phyloP scores from a whole-genome alignment of 768 basidiomycete genomes.

The Boletus rubroflammeus region DNA sequence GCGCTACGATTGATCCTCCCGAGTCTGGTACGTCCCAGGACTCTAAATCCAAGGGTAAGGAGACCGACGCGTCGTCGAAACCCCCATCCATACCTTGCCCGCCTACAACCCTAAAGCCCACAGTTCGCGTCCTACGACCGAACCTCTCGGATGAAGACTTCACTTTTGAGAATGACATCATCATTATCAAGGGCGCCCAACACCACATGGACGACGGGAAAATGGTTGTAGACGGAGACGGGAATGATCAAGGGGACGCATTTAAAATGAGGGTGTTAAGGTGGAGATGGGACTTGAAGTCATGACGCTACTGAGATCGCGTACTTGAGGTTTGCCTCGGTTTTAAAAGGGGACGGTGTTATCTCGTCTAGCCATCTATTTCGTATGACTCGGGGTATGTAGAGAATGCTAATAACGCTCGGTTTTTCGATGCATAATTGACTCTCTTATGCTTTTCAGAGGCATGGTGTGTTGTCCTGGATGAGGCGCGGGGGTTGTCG shows the following conservation, averaged over 20 bases:
- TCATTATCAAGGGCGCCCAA: constrained; percentile 13
- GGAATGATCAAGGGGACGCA: not conserved
- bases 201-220: constrained; percentile 1
- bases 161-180: constrained; percentile 17
- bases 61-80: not conserved
- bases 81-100: not conserved
- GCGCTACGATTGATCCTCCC: constrained; percentile 1
- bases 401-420: constrained; percentile 2
- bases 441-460: not conserved
- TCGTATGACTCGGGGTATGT: constrained; percentile 13
- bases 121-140: constrained; percentile 11
- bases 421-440: not conserved
- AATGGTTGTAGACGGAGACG: constrained; percentile 14
- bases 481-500: not conserved
- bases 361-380: constrained; percentile 18
- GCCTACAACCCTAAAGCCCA: not conserved
- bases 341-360: not conserved
- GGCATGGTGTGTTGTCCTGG: not conserved
- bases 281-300: constrained; percentile 23
- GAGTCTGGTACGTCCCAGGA: not conserved
- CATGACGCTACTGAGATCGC: constrained; percentile 2
- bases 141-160: constrained; percentile 22
- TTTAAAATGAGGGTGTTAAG: constrained; percentile 26
- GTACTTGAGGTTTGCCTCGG: not conserved
- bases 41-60: not conserved